Base-by-base conservation (phyloP, 495 filamentous ascomycete genomes). In the Venustampulla echinocandica region DNA sequence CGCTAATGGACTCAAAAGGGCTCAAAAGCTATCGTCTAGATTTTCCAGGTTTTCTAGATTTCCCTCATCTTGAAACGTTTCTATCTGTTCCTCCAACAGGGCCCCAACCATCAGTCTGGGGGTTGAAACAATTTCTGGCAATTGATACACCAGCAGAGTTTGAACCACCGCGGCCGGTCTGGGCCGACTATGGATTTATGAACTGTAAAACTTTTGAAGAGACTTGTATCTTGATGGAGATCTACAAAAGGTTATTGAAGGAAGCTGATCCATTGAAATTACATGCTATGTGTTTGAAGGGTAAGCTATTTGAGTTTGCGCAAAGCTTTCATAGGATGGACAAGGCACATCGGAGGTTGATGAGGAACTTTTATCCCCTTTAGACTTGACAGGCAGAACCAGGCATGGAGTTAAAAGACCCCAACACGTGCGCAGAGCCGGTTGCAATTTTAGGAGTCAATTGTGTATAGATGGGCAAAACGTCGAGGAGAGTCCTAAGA, bases 1-100 rank as follows among this genome's bases (percentile, higher is more conserved):
- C 60, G 49, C 56, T 63, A 42, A 61, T 63, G 59, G 60, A 63
- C 48, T 55, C 47, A 20, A 63, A 61, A 50, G 46, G 50, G 27
- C 53, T 55, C 44, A 61, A 57, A 37, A 6, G 27, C 7, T n/a
- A n/a, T n/a, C 27, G 27, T 7, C 7, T 7, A 7, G 27, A n/a
- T 7, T 37, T 37, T 18, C 44, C 56, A 42, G 41, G 50, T 40
- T 41, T 53, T 41, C 49, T 44, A 44, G 25, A 37, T 21, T 43
- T 62, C 21, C 58, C 58, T 23, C 50, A 58, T 49, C 48, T 62
- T 21, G 52, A 54, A 48, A 45, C 33, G 18, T 60, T 56, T 47
- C 53, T 62, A 39, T 49, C 49, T 47, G 51, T 51, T 34, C 58
- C 58, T 40, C 52, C 48, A 10, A 37, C 34, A 42, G 52, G 42